Base-by-base conservation (phyloP, 2,329 filamentous ascomycete species). In the Stagonosporopsis rhizophila region DNA sequence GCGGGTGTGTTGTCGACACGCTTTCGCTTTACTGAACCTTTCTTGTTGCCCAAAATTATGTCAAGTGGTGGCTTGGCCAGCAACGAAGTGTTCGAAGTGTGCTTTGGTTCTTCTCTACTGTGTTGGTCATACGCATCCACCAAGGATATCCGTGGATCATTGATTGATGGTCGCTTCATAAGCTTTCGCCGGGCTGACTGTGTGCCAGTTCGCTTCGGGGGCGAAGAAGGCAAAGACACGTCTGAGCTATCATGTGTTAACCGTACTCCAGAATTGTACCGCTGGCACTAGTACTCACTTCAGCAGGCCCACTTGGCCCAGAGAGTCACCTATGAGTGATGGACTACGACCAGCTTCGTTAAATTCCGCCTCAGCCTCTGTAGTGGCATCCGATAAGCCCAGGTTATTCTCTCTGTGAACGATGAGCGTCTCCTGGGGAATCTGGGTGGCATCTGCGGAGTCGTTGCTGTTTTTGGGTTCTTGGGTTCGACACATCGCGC, bases 151-250 rank as follows among this genome's bases (percentile, higher is more conserved):
- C 58, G 63, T 2, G 64, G 56, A 35, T 67, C 46, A 19, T 60
- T 54, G 9, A 68, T 68, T 5, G 64, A 68, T 5, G 60, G 50
- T 9, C 66, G 54, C 40, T 62, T 64, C 52, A 68, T 59, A 27
- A 69, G 47, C 25, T 58, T 62, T 15, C 46, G 51, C 27, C 63
- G 57, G 6, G 65, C 66, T 25, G 66, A 66, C 30, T 52, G 50
- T 12, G 52, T 40, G 12, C 51, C 42, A 15, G 15, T 42, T 9
- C 44, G 56, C 44, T 57, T 52, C 2, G 23, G 39, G 8, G 58
- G 40, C n/a, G 58, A 57, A 6, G 52, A 37, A 17, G 27, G 23
- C 9, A 50, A n/a, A 2, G 23, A n/a, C 37, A n/a, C 39, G 3
- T 46, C 38, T 12, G 40, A 38, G 30, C 30, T 58, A 56, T 14